phyloP scores from a whole-genome alignment of 1,284 basidiomycete species.

The Rhodotorula sp. region DNA sequence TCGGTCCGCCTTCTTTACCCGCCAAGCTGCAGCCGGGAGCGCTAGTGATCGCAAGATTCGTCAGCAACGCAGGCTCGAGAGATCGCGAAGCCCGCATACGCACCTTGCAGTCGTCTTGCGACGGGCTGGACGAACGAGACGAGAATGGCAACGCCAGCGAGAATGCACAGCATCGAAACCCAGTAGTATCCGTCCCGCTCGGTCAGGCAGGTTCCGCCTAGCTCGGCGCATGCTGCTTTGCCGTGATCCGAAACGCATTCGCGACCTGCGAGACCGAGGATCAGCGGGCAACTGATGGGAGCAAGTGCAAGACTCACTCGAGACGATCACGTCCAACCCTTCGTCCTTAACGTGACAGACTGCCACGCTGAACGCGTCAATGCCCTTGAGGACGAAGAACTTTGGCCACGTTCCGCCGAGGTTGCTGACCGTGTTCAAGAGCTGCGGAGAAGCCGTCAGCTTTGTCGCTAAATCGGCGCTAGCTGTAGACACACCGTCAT shows the following conservation, averaged over 20 bases:
- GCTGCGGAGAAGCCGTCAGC: background rate
- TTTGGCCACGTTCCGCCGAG: slow-evolving; percentile 98
- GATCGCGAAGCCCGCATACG: too few species aligned
- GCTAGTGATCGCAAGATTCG: too few species aligned
- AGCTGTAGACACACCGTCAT: slow-evolving; percentile 63
- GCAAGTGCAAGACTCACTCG: slow-evolving; percentile 15
- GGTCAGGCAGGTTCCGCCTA: slow-evolving; percentile 76
- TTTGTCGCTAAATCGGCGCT: background rate
- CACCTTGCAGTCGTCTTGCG: slow-evolving; percentile 78
- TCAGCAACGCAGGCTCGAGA: too few species aligned
- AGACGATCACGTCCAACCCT: slow-evolving; percentile 55
- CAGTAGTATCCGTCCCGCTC: slow-evolving; percentile 90
- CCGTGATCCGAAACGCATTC: slow-evolving; percentile 91
- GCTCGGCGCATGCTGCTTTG: slow-evolving; percentile 69
- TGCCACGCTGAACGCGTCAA: slow-evolving; percentile 80
- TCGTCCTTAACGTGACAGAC: slow-evolving; percentile 67
- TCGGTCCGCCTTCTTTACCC: slow-evolving; percentile 30
- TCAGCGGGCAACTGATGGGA: background rate
- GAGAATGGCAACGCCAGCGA: slow-evolving; percentile 68
- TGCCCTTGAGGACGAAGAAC: slow-evolving; percentile 86
- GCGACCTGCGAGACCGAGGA: slow-evolving; percentile 53
- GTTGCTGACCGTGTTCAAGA: slow-evolving; percentile 94
- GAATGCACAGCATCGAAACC: slow-evolving; percentile 74
- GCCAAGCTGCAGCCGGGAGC: slow-evolving; percentile 35
- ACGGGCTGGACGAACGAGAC: slow-evolving; percentile 78